Base-by-base conservation (phyloP, 2,329 filamentous ascomycete genomes). In the Ilyonectria mors-panacis region DNA sequence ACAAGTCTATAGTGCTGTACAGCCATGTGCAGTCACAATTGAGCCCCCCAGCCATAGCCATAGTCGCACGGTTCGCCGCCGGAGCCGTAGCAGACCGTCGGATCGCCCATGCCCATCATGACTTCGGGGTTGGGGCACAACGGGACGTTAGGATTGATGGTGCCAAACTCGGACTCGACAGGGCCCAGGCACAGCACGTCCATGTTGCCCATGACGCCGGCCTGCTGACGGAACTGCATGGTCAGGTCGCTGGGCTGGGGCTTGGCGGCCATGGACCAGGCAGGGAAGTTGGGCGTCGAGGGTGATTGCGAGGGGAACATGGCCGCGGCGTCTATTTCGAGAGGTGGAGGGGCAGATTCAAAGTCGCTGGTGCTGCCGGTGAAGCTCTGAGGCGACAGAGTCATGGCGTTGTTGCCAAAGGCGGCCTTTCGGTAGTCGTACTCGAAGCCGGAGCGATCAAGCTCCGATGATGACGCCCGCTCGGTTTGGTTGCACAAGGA, bases 81-180 rank as follows among this genome's bases (percentile, higher is more conserved):
- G 73, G 84, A 88, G 50, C 85, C 85, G 3, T 83, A 81, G 71
- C 85, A 89, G 63, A 89, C 88, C 87, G 88, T 89, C 1, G 87
- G 87, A 67, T 89, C 87, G 19, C 83, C 84, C 74, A 88, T 84
- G 21, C 86, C 85, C 76, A 89, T 81, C 86, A 89, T 89, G 8
- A 86, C 85, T 47, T 88, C 86, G 1, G 85, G 82, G 59, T 87
- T 86, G 47, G 84, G 78, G 70, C 85, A 85, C 42, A 84, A 84
- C 48, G 88, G 79, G 50, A 86, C 82, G 63, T 88, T 85, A 13
- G 87, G 86, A 80, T 89, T 88, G 70, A 89, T 85, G 28, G 83
- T 85, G 42, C 85, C 84, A 56, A 87, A 87, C 45, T 86, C 85
- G 2, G 83, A 83, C 68, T 87, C 86, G 28, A 88, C 77, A 3